Base-by-base conservation (phyloP, 192 early-diverging fungal species). In the Diversispora epigaea region DNA sequence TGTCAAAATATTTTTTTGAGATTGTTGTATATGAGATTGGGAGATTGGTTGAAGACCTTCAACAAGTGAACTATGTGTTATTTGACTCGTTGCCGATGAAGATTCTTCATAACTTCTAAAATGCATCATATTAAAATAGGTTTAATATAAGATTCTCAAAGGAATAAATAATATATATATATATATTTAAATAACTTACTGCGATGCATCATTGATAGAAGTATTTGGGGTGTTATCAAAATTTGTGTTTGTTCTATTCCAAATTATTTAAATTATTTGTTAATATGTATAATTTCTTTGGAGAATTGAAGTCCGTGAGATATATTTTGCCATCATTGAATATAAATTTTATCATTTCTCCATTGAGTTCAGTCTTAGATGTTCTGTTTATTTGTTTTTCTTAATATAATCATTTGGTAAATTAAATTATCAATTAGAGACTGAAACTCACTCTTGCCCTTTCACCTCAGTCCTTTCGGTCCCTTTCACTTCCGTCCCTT, bases 31-130 rank as follows among this genome's bases (percentile, higher is more conserved):
- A 50, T 46, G 71, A 40, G 71, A 58, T 49, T 62, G 21, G 6
- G n/a, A 25, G 12, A 73, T 25, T 46, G 71, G 71, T 73, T 73
- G 55, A 47, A 57, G 46, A 40, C 71, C 71, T 47, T 73, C 71
- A 8, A 73, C 58, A 9, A 73, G 15, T 15, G 50, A 55, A 52
- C 50, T 40, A 58, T 71, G 50, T 15, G 70, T 9, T 60, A 8
- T 43, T 47, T 17, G 15, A 19, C 54, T 58, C 7, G 54, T 32
- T 47, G 21, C 15, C 44, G 58, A 73, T 9, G 19, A 10, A 56
- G 44, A 15, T n/a, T 22, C 32, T 57, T 17, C 6, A 21, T 54
- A 62, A 40, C 14, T 41, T 73, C 58, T 73, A 19, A 12, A 71
- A 50, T 10, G 17, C 14, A 49, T 47, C 17, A 10, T 40, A 40